Base-by-base conservation (phyloP, 1,284 basidiomycete genomes). In the Sporisorium scitamineum region DNA sequence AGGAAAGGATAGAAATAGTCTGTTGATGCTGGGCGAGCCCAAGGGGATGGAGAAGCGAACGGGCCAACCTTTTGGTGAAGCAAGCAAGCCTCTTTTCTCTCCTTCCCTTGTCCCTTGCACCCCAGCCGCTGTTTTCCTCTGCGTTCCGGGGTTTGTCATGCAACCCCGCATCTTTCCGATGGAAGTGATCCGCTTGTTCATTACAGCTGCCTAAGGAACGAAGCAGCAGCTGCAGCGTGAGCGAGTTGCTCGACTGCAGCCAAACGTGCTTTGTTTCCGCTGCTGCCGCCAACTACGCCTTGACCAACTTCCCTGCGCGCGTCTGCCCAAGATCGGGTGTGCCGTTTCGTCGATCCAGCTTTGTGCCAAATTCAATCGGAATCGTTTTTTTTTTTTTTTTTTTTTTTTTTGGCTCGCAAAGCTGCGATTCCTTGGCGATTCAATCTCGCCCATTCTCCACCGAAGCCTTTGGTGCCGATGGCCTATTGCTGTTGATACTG, bases 91-190 rank as follows among this genome's bases (percentile, higher is more conserved):
- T 22, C 22, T 54, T 41, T 34, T 24, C 9, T n/a, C 14, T 50
- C 47, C 44, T 3, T 42, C n/a, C n/a, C 41, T n/a, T n/a, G n/a
- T n/a, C n/a, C 16, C 41, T 39, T 39, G 37, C n/a, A 29, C 27
- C 5, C 18, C 27, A 8, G 16, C 18, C 37, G 14, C 16, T n/a
- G 16, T 48, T 48, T 14, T 27, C 20, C 9, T 22, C 10, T 32
- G 13, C 27, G 8, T 37, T 37, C 42, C 42, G 54, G 34, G 13
- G 20, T 14, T 13, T 9, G 9, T 51, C 26, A 68, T 68, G 61
- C 64, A 68, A 27, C 22, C 47, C 71, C 65, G 71, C 71, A 67
- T 64, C 65, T 74, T 63, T 75, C 63, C 67, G 66, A 64, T 27
- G 47, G 62, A 34, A 60, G 55, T 54, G 61, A 53, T 47, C 54